A percentile compares a stretch with the other conserved stretches of the same genome.
phyloP scores from a whole-genome alignment of 2,329 filamentous ascomycete genomes.

The Alternaria longipes region DNA sequence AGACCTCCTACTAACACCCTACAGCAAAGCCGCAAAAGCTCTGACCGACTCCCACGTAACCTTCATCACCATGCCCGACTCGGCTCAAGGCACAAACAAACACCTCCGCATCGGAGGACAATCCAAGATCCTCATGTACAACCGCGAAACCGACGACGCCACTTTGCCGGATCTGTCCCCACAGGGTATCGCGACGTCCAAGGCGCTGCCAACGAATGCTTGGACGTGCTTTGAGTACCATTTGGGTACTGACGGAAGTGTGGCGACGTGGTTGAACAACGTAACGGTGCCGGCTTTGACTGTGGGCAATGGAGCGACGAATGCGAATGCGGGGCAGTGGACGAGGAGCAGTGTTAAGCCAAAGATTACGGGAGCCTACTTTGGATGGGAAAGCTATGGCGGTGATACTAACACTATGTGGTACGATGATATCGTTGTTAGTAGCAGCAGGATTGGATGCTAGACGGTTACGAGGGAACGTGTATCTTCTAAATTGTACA shows the following conservation, averaged over 20 bases:
- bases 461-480: constrained; percentile 11
- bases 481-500: not conserved
- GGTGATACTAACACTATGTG: constrained; percentile 69
- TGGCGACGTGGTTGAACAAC: constrained; percentile 69
- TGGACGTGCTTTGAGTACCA: constrained; percentile 72
- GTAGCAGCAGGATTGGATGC: constrained; percentile 61
- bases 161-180: constrained; percentile 69
- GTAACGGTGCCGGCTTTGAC: constrained; percentile 63
- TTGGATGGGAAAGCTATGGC: constrained; percentile 71
- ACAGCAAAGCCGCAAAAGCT: constrained; percentile 64
- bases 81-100: constrained; percentile 64
- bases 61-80: constrained; percentile 71
- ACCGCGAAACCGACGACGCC: constrained; percentile 69
- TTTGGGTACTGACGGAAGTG: constrained; percentile 64
- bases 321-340: constrained; percentile 65
- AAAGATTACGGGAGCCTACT: constrained; percentile 65
- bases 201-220: constrained; percentile 58
- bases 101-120: constrained; percentile 70
- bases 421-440: constrained; percentile 68
- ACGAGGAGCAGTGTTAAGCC: constrained; percentile 60
- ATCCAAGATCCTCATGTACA: constrained; percentile 70
- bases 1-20: not conserved
- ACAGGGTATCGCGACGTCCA: constrained; percentile 65
- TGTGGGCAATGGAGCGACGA: constrained; percentile 57
- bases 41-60: constrained; percentile 68